These are phyloP conservation scores for Sindora glabra DNA, from an alignment of 306 rosid species.

Conservation along the genomic window DNA sequence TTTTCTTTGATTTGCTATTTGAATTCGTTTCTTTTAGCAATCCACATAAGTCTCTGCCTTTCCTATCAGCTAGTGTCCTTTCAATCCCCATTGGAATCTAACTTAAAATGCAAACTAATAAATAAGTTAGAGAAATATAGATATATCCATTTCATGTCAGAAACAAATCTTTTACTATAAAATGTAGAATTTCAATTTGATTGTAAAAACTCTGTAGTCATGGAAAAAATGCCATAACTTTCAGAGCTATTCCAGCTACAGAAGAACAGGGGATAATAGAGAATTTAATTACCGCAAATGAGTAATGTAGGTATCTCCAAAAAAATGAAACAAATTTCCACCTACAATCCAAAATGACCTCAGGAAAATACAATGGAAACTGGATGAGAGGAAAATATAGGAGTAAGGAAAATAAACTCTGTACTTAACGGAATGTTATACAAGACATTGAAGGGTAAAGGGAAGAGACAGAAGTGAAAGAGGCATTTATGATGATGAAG, in stretches of 20 bases:
- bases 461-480: slow-evolving; percentile 21
- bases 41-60: slow-evolving; percentile 47
- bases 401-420: neutral
- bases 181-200: slow-evolving; percentile 11
- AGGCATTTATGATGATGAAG: slow-evolving; percentile 31
- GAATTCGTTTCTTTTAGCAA: slow-evolving; percentile 53
- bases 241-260: neutral
- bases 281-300: neutral
- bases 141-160: too few relatives aligned
- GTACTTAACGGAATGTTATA: slow-evolving; percentile 7
- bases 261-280: neutral
- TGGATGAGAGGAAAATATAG: slow-evolving; percentile 15
- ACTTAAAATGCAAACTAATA: neutral
- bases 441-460: slow-evolving; percentile 16
- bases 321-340: slow-evolving; percentile 1
- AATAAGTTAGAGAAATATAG: too few relatives aligned
- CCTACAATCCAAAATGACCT: neutral
- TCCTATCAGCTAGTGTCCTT: slow-evolving; percentile 50
- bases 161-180: too few relatives aligned
- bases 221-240: slow-evolving; percentile 3
- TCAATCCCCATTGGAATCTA: slow-evolving; percentile 77
- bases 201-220: neutral
- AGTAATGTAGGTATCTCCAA: neutral
- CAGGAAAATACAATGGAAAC: neutral
- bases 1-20: slow-evolving; percentile 41